Percentiles rank a stretch among this genome's conserved stretches.
Conservation (phyloP, 768 basidiomycete species). For the Pisolithus sp. region DNA sequence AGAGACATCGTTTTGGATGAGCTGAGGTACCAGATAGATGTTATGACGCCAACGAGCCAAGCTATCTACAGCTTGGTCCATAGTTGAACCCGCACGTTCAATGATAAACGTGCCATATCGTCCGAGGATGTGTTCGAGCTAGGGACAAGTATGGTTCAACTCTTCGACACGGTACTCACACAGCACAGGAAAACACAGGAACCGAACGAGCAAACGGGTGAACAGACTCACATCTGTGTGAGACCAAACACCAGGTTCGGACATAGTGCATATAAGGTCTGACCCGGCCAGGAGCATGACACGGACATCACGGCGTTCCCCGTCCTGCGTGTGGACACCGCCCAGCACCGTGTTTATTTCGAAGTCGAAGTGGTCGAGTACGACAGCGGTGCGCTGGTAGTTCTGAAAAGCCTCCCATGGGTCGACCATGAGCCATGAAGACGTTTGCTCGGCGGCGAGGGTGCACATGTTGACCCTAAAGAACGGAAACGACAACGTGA, state of each 20-base stretch:
- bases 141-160: slow-evolving; percentile 4
- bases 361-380: slow-evolving; percentile 94
- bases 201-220: not conserved
- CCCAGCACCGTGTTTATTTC: slow-evolving; percentile 85
- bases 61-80: slow-evolving; percentile 74
- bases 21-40: slow-evolving; percentile 86
- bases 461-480: slow-evolving; percentile 80
- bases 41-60: slow-evolving; percentile 75
- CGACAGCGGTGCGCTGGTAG: slow-evolving; percentile 94
- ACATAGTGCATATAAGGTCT: slow-evolving; percentile 96
- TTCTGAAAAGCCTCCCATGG: slow-evolving; percentile 94
- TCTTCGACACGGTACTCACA: slow-evolving; percentile 6
- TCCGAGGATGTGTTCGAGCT: slow-evolving; percentile 96
- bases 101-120: slow-evolving; percentile 93
- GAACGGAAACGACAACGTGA: slow-evolving; percentile 15
- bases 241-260: slow-evolving; percentile 97
- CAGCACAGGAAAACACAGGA: slow-evolving; percentile 1
- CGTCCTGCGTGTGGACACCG: slow-evolving; percentile 68
- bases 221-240: slow-evolving; percentile 74
- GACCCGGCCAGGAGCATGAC: slow-evolving; percentile 97
- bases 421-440: slow-evolving; percentile 95
- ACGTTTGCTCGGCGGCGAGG: slow-evolving; percentile 84
- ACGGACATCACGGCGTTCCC: slow-evolving; percentile 68
- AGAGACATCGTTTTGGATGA: slow-evolving; percentile 96
- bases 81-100: slow-evolving; percentile 89